Base-by-base conservation (phyloP, 2,329 filamentous ascomycete species). In the Penicillium expansum region DNA sequence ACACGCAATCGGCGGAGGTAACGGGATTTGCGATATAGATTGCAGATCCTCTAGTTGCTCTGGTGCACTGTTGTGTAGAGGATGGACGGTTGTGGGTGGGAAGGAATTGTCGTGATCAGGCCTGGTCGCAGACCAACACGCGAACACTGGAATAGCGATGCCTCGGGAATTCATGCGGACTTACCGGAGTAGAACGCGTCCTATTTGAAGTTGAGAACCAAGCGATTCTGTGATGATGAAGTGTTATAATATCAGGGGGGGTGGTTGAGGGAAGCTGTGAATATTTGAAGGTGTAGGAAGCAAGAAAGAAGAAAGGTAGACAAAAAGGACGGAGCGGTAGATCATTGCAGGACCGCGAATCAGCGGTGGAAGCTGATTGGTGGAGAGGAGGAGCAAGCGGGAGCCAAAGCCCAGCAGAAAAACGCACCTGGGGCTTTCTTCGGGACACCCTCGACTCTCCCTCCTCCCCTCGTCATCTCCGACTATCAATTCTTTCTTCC, bases 251-350 rank as follows among this genome's bases (percentile, higher is more conserved):
- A 27, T 29, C 20, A 14, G n/a, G 37, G 29, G 47, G 29, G 35
- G n/a, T n/a, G n/a, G 27, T 24, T 33, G 33, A n/a, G 16, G 16
- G 41, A 41, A 50, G 14, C 14, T 20, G 20, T 22, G 32, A 48
- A 52, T 37, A 48, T 47, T 47, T 56, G 49, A 56, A 52, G 47
- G 52, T 45, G 48, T 41, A 50, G 37, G 56, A 55, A 56, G 27
- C 43, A 54, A 59, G 54, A 56, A 56, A 58, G 59, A 55, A 59
- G 55, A 52, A 64, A 62, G 57, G 60, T 55, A 48, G 55, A 64
- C 66, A 72, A 69, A 69, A 71, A 69, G 69, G 67, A 69, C 50
- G 69, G 71, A 71, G 72, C 69, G 69, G 71, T 70, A 74, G 68
- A 73, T 71, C 64, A 61, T 44, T 55, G 53, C 53, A 55, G 53